Evolutionary conservation across 768 basidiomycete species (phyloP), one percentile per base, ranked within the genome.

Genomic region (Boletus sp.): DNA sequence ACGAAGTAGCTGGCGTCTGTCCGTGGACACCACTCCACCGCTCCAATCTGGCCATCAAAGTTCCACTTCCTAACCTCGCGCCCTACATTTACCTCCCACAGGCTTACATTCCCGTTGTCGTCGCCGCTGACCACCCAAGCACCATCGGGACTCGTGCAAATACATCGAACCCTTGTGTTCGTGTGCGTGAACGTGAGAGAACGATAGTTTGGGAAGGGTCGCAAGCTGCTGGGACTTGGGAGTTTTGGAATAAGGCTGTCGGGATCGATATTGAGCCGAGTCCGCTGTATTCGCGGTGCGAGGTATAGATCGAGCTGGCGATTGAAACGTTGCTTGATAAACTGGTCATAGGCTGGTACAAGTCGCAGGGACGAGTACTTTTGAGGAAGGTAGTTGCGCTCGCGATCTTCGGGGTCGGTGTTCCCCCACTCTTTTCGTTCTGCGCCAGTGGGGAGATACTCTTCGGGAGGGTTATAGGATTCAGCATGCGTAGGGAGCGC

Each of bases 381-480:
- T 72, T 88, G 80, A 30, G 97, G 92, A 37, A 97, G 81, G 74
- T 89, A 94, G 68, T 96, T 86, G 53, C 83, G 84, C 71, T 94
- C 90, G 61, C 94, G 83, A 69, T 98, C 94, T 71, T 95, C 94
- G 52, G 86, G 83, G 55, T 97, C 94, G 37, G 79, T 79, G 37
- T 77, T 83, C 65, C 93, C 87, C 90, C 93, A 98, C 66, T 85
- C 82, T 60, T 85, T 81, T 54, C 83, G 84, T 71, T 98, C 96
- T 59, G 83, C 81, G 50, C 87, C 85, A 1, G 90, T 87, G 5
- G 91, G 92, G 8, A 99, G 80, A 72, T 98, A 98, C 76, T 99
- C 97, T 66, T 87, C 92, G 7, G 97, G 97, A 33, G 97, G 97
- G 69, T 99, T 99, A 73, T 98, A 99, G 0, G 96, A 98, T 74